phyloP scores from a whole-genome alignment of 192 early-diverging fungal genomes.

The Cetraspora pellucida region DNA sequence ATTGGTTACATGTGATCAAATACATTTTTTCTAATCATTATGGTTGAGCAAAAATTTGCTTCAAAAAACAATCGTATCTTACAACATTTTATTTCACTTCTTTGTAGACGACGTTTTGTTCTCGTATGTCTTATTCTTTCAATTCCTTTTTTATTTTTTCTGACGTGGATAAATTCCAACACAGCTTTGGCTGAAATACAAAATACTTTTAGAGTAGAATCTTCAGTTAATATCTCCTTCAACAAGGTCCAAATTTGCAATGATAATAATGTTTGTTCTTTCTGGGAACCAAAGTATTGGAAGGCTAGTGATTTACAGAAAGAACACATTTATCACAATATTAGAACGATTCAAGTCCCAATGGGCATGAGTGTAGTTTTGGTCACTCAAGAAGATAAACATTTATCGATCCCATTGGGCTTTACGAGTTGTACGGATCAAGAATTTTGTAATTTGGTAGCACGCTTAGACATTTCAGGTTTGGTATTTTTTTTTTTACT shows the following conservation, averaged over 20 bases:
- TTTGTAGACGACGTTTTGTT: neutral
- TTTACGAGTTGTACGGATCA: slow-evolving; percentile 27
- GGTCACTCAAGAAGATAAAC: slow-evolving; percentile 16
- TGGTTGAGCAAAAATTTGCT: too few relatives aligned
- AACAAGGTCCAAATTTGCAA: slow-evolving; percentile 1
- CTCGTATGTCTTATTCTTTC: neutral
- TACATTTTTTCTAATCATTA: too few relatives aligned
- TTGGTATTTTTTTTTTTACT: neutral
- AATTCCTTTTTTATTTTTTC: neutral
- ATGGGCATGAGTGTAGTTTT: slow-evolving; percentile 36
- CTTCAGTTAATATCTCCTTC: neutral
- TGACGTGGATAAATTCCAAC: neutral
- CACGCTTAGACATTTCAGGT: slow-evolving; percentile 39
- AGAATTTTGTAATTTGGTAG: slow-evolving; percentile 33
- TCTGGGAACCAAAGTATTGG: slow-evolving; percentile 28
- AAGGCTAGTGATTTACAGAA: slow-evolving; percentile 29
- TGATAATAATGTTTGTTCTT: neutral
- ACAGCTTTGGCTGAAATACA: neutral
- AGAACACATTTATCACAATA: slow-evolving; percentile 35
- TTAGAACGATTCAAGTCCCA: slow-evolving; percentile 37
- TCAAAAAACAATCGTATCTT: too few relatives aligned
- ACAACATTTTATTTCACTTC: neutral
- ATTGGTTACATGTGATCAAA: too few relatives aligned
- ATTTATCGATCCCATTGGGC: slow-evolving; percentile 29
- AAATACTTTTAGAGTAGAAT: neutral